phyloP scores from a whole-genome alignment of 2,329 filamentous ascomycete genomes.

The Aspergillus jensenii region DNA sequence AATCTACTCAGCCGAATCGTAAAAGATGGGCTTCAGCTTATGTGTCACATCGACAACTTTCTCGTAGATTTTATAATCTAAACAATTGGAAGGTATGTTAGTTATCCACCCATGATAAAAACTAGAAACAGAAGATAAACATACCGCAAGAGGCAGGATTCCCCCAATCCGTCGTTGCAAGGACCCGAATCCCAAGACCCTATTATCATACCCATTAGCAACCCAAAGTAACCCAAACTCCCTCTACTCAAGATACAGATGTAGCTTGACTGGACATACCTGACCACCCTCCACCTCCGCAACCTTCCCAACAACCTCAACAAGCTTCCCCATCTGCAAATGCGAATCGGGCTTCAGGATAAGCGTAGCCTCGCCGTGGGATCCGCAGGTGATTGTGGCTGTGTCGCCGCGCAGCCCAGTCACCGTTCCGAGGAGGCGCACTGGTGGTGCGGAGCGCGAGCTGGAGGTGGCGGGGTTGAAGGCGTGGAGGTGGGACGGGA shows the following conservation, averaged over 20 bases:
- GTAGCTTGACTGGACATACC: background rate
- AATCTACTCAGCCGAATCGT: constrained; percentile 43
- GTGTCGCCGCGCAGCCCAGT: constrained; percentile 76
- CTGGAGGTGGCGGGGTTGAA: constrained; percentile 58
- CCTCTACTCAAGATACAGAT: background rate
- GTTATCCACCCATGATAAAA: background rate
- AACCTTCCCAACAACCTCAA: constrained; percentile 50
- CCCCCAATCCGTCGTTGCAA: constrained; percentile 45
- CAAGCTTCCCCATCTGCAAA: constrained; percentile 44
- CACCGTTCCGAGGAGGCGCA: constrained; percentile 85
- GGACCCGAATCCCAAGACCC: constrained; percentile 42
- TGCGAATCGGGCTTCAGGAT: constrained; percentile 63
- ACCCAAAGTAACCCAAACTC: background rate
- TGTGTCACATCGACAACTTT: constrained; percentile 85
- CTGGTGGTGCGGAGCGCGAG: constrained; percentile 56
- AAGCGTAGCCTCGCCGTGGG: constrained; percentile 68
- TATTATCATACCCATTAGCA: constrained; percentile 13
- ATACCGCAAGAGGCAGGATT: constrained; percentile 40
- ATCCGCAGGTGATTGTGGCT: constrained; percentile 73
- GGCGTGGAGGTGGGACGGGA: constrained; percentile 72
- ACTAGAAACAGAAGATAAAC: constrained; percentile 14
- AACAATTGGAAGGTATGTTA: background rate
- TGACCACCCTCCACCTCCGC: constrained; percentile 40
- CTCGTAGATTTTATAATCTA: constrained; percentile 74
- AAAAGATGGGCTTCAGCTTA: constrained; percentile 77